Evolutionary conservation across 805 yeast species (phyloP), one percentile per base, ranked within the genome.

Genomic region (Wickerhamiella spandovensis): DNA sequence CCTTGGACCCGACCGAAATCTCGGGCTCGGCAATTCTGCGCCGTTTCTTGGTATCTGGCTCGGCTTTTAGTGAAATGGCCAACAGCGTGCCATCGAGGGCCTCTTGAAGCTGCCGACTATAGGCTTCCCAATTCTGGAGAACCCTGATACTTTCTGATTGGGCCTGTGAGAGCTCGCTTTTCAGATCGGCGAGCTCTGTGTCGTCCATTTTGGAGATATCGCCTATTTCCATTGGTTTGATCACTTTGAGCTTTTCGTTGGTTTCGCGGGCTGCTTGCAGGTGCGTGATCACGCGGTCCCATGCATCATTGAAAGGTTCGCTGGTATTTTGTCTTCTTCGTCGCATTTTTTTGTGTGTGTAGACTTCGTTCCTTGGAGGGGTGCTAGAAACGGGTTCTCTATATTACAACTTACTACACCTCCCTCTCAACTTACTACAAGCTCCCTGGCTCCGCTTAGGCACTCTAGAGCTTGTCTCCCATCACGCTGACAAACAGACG

Each of bases 1-100:
- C 96, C 58, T 85, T 94, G 0, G 92, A 76, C 0, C 90, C 89
- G 1, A 83, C 67, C 1, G 62, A 56, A 5, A 59, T 81, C 70
- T 46, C 46, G 10, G 48, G 48, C 28, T 32, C 44, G 17, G 45
- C 47, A 9, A 49, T 46, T 15, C 59, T 48, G 2, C 61, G 57
- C 7, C 59, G 57, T 20, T 55, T 55, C 32, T 52, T 42, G n/a
- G 46, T 17, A 15, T 48, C 49, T 12, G 52, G 51, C 39, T 54
- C 60, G n/a, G 54, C 46, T 32, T 51, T 49, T 13, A 56, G 45
- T 13, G 60, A 39, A n/a, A 51, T 46, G 10, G 57, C 48, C 47
- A 54, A 44, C 23, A 55, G 50, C 2, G 59, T 45, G 15, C 58
- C 58, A 47, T 58, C 61, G 49, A 59, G 48, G 18, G 60, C 59